Percentiles rank a stretch among this genome's conserved stretches.
Conservation (phyloP, 2,329 filamentous ascomycete species). For the Lecanicillium sp. region DNA sequence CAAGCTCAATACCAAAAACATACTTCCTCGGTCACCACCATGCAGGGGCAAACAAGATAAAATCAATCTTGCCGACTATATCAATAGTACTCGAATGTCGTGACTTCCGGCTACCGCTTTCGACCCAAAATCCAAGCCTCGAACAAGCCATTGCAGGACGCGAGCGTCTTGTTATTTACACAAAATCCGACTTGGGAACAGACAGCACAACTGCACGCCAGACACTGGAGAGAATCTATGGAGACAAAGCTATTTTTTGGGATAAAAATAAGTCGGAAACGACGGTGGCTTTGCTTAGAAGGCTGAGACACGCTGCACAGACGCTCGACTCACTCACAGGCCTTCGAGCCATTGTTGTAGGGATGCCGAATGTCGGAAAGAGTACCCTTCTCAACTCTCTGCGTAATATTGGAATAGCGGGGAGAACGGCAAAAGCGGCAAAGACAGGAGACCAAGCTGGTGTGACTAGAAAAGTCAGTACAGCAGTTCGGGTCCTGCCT, state of each 20-base stretch:
- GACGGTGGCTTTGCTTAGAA: slow-evolving; percentile 30
- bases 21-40: slow-evolving; percentile 95
- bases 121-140: slow-evolving; percentile 83
- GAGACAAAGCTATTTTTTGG: slow-evolving; percentile 34
- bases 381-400: slow-evolving; percentile 87
- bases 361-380: slow-evolving; percentile 98
- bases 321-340: slow-evolving; percentile 58
- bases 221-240: slow-evolving; percentile 24
- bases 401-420: slow-evolving; percentile 52
- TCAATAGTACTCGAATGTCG: slow-evolving; percentile 90
- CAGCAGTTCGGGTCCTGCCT: slow-evolving; percentile 66
- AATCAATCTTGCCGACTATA: slow-evolving; percentile 67
- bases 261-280: slow-evolving; percentile 24
- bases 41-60: slow-evolving; percentile 74
- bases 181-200: slow-evolving; percentile 69
- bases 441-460: slow-evolving; percentile 81
- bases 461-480: slow-evolving; percentile 77
- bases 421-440: slow-evolving; percentile 55
- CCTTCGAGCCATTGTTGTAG: slow-evolving; percentile 79
- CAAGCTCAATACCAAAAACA: slow-evolving; percentile 69
- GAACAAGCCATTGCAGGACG: slow-evolving; percentile 67
- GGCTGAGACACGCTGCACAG: slow-evolving; percentile 23
- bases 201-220: slow-evolving; percentile 21
- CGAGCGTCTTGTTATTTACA: slow-evolving; percentile 79
- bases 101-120: slow-evolving; percentile 83